phyloP scores from a whole-genome alignment of 2,329 filamentous ascomycete species.

The Niveomyces coronatus region DNA sequence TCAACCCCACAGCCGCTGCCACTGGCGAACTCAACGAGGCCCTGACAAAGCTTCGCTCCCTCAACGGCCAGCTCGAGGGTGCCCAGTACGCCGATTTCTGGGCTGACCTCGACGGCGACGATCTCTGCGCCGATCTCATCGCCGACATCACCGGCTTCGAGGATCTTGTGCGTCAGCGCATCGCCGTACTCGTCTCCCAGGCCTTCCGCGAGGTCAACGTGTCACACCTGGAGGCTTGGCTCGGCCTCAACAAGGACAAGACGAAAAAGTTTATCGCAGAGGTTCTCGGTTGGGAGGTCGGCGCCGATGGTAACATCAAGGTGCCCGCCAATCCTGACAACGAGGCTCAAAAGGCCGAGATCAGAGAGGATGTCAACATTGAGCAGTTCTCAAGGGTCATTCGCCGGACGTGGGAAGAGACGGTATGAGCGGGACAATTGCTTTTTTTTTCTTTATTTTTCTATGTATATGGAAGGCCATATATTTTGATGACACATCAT shows the following conservation, averaged over 20 bases:
- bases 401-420: conserved; percentile 74
- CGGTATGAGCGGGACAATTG: conserved; percentile 16
- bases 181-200: conserved; percentile 78
- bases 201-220: conserved; percentile 64
- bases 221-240: conserved; percentile 61
- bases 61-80: conserved; percentile 80
- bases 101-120: conserved; percentile 83
- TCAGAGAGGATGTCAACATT: conserved; percentile 88
- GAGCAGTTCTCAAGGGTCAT: conserved; percentile 77
- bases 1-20: conserved; percentile 63
- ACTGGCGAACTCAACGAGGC: conserved; percentile 77
- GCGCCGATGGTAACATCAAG: conserved; percentile 53
- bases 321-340: conserved; percentile 94
- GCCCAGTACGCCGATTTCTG: conserved; percentile 91
- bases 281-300: conserved; percentile 79
- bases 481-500: conserved; percentile 3
- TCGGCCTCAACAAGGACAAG: conserved; percentile 58
- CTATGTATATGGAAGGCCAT: not conserved
- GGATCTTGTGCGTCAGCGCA: conserved; percentile 81
- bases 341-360: conserved; percentile 91
- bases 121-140: conserved; percentile 89
- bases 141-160: conserved; percentile 94
- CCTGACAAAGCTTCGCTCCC: conserved; percentile 71
- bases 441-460: conserved; percentile 1
- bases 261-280: conserved; percentile 72